Conservation (phyloP, 73 alveolate genomes). For the Uronychia binucleata region DNA sequence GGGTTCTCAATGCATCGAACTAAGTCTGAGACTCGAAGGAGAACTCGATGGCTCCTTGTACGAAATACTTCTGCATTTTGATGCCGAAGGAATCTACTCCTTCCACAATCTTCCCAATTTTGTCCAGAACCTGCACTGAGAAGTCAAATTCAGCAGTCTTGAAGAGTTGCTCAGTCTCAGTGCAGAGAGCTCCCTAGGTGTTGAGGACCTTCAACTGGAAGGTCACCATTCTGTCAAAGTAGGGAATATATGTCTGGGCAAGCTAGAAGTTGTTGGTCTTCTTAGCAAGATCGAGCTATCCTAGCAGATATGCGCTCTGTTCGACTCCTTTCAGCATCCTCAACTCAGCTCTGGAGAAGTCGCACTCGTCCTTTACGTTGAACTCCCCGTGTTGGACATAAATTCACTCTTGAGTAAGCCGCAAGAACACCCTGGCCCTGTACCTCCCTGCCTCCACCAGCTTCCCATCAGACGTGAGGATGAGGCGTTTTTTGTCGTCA, state of each 20-base stretch:
- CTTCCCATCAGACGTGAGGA: not conserved
- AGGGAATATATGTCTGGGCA: not conserved
- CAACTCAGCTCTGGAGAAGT: not conserved
- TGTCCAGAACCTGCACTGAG: not conserved
- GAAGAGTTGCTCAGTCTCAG: not conserved
- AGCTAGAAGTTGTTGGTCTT: not conserved
- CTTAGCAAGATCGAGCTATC: not conserved
- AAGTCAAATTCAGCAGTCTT: not conserved
- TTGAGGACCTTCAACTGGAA: not conserved
- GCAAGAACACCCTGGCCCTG: not conserved
- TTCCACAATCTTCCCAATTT: not conserved
- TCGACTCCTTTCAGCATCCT: not conserved
- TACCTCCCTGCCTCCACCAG: not conserved
- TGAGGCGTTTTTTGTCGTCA: not conserved
- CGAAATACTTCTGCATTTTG: not conserved
- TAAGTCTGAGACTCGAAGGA: not conserved
- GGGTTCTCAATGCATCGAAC: not conserved
- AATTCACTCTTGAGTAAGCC: not conserved
- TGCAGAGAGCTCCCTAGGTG: not conserved
- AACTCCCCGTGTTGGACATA: not conserved
- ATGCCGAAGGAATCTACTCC: not conserved
- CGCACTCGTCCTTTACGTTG: not conserved
- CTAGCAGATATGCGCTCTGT: not conserved
- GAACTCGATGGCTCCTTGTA: not conserved
- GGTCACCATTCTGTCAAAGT: not conserved